Percentiles rank a stretch among this genome's conserved stretches.
phyloP scores from a whole-genome alignment of 305 asterid species.

The Fraxinus platypoda region DNA sequence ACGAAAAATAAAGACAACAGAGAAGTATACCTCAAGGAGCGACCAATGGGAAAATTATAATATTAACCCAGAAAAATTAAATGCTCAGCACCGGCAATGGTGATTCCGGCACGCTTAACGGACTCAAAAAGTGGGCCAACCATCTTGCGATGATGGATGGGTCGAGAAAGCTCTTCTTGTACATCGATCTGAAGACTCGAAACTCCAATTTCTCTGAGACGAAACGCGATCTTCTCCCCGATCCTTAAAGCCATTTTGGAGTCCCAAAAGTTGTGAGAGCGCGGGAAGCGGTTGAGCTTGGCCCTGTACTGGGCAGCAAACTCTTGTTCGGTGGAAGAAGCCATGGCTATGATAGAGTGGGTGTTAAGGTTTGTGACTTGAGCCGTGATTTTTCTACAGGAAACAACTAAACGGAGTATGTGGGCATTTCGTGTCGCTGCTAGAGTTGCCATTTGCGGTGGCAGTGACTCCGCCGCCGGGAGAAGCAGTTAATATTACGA shows the following conservation, averaged over 20 bases:
- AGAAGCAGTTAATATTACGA: not conserved
- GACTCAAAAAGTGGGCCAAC: conserved; percentile 52
- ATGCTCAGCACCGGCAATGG: conserved; percentile 52
- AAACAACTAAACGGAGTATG: conserved; percentile 55
- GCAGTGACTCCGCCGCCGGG: not conserved
- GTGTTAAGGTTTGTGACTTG: conserved; percentile 55
- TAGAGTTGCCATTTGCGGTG: conserved; percentile 37
- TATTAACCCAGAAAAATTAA: conserved; percentile 45
- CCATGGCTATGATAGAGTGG: conserved; percentile 63
- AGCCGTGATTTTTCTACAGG: conserved; percentile 71
- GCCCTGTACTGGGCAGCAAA: conserved; percentile 51
- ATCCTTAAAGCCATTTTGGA: conserved; percentile 48
- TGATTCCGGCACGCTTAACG: conserved; percentile 54
- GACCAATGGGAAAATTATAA: not conserved
- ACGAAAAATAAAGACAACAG: not conserved
- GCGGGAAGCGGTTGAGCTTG: conserved; percentile 60
- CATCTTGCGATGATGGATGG: conserved; percentile 55
- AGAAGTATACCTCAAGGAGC: conserved; percentile 19
- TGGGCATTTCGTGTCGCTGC: conserved; percentile 28
- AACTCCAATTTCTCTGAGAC: conserved; percentile 54
- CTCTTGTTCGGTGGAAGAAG: conserved; percentile 79
- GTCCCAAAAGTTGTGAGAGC: conserved; percentile 49
- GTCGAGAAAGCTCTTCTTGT: conserved; percentile 54
- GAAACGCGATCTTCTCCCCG: conserved; percentile 63
- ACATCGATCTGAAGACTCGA: conserved; percentile 49